phyloP scores from a whole-genome alignment of 768 basidiomycete species.

The Gymnopilus junonius region DNA sequence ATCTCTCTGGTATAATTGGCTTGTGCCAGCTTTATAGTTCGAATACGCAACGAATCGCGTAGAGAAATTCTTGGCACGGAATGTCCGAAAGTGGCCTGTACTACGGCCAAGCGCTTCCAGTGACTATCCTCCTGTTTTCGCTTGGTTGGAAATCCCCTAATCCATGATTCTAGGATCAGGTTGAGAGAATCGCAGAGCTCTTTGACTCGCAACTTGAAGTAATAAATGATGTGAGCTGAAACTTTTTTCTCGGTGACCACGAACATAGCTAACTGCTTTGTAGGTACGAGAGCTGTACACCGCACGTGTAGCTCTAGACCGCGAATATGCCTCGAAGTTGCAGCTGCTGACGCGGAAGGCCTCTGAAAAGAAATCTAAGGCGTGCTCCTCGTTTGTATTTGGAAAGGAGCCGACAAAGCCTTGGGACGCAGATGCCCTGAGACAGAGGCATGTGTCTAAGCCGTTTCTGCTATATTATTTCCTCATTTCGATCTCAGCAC shows the following conservation, averaged over 20 bases:
- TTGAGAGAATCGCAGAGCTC: slow-evolving; percentile 59
- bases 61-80: not conserved
- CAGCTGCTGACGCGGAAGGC: slow-evolving; percentile 69
- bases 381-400: slow-evolving; percentile 55
- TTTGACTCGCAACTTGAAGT: slow-evolving; percentile 71
- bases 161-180: slow-evolving; percentile 62
- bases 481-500: slow-evolving; percentile 49
- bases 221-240: slow-evolving; percentile 59
- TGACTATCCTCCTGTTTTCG: not conserved
- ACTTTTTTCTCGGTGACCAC: not conserved
- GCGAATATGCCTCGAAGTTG: slow-evolving; percentile 78
- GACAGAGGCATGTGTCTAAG: slow-evolving; percentile 50
- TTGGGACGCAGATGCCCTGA: slow-evolving; percentile 55
- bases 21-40: not conserved
- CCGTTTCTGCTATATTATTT: not conserved
- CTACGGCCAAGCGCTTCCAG: slow-evolving; percentile 13
- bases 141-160: not conserved
- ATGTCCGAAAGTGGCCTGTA: slow-evolving; percentile 11
- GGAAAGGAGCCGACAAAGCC: slow-evolving; percentile 72
- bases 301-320: slow-evolving; percentile 69
- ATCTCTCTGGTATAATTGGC: not conserved
- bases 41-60: not conserved
- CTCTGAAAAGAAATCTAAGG: slow-evolving; percentile 70
- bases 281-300: slow-evolving; percentile 78
- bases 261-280: not conserved